Conservation (phyloP, 768 basidiomycete species). For the Cystobasidiopsis lactophilus region DNA sequence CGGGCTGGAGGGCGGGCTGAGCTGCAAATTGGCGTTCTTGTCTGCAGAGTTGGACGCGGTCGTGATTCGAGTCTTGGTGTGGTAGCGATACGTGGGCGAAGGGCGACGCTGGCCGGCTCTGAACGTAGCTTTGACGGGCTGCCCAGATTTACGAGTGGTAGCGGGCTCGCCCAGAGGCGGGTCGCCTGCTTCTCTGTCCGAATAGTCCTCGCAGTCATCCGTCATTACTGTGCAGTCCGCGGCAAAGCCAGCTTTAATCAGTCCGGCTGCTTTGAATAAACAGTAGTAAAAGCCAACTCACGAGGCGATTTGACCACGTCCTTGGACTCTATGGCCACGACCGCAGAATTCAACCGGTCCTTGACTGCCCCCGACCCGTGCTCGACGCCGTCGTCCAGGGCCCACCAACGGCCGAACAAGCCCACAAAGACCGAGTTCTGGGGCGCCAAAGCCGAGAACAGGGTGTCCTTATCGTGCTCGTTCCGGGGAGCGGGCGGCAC, state of each 20-base stretch:
- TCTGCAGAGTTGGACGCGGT: constrained; percentile 7
- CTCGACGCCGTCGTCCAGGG: constrained; percentile 3
- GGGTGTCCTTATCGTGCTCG: not conserved
- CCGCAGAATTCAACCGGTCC: constrained; percentile 1
- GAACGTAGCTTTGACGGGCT: constrained; percentile 8
- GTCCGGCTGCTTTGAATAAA: not conserved
- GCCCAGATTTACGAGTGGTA: not conserved
- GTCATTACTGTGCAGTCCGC: not conserved
- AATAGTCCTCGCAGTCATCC: too few species aligned
- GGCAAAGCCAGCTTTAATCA: not conserved
- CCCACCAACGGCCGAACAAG: constrained; percentile 10
- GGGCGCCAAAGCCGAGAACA: not conserved
- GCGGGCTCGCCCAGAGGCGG: not conserved
- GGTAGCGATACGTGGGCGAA: constrained; percentile 12
- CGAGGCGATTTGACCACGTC: constrained; percentile 1
- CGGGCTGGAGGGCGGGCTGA: too few species aligned
- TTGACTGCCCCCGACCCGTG: not conserved
- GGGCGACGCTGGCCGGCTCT: constrained; percentile 19
- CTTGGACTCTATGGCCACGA: constrained; percentile 6
- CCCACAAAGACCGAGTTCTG: constrained; percentile 3
- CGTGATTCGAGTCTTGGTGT: not conserved
- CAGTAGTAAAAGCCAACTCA: not conserved
- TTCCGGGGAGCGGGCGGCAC: constrained; percentile 28
- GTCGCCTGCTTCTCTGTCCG: not conserved
- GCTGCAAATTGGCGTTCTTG: too few species aligned